Evolutionary conservation across 2,329 filamentous ascomycete genomes (phyloP).

Genomic region (Botrytis elliptica): DNA sequence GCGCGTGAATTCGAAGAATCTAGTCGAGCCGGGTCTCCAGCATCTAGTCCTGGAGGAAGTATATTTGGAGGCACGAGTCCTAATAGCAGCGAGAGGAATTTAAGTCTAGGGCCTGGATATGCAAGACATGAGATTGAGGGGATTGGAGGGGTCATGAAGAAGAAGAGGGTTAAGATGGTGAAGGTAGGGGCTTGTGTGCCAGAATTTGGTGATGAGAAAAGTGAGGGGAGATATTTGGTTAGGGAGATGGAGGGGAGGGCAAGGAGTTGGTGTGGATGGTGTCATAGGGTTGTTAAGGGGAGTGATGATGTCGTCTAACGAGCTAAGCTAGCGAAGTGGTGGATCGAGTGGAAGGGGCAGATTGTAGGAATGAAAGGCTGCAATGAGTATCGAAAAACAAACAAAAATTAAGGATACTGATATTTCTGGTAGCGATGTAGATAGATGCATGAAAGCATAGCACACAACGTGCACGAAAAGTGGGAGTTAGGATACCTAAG

Average conservation of each 20-base stretch:
- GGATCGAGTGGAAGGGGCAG: neutral
- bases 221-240: conserved; percentile 62
- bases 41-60: conserved; percentile 28
- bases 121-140: conserved; percentile 86
- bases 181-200: conserved; percentile 80
- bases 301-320: conserved; percentile 43
- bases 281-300: conserved; percentile 69
- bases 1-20: conserved; percentile 42
- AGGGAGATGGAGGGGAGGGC: conserved; percentile 67
- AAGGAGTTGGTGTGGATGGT: conserved; percentile 93
- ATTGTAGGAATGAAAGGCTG: rapidly evolving
- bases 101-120: conserved; percentile 65
- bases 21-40: conserved; percentile 28
- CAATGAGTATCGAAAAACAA: neutral
- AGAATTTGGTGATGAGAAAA: conserved; percentile 78
- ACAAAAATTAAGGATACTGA: neutral
- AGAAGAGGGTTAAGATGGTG: conserved; percentile 80
- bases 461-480: neutral
- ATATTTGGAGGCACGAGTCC: conserved; percentile 18
- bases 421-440: neutral
- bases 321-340: neutral
- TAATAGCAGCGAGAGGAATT: conserved; percentile 28
- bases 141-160: conserved; percentile 83
- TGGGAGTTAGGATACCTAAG: neutral
- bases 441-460: neutral